Percentiles rank a stretch among this genome's conserved stretches.
These are phyloP conservation scores for Rhodocollybia butyracea DNA, from an alignment of 768 basidiomycete species.

Conservation along the genomic window DNA sequence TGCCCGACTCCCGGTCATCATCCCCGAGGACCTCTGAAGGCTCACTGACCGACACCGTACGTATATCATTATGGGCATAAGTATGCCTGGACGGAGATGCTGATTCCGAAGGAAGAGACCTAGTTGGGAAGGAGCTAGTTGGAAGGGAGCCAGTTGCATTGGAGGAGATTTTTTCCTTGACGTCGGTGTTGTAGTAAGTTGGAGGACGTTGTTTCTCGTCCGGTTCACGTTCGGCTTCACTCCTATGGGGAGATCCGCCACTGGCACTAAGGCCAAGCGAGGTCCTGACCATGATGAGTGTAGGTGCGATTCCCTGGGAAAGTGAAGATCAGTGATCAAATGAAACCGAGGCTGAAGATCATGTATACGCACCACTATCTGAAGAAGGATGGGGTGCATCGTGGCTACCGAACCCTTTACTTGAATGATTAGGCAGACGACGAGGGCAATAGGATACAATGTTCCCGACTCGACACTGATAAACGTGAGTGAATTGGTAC, in stretches of 20 bases:
- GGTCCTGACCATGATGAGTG: not conserved
- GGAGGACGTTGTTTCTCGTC: not conserved
- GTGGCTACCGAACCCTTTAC: not conserved
- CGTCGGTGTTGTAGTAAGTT: not conserved
- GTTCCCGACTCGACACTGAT: constrained; percentile 1
- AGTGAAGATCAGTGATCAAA: not conserved
- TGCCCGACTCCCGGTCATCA: not conserved
- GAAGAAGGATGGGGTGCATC: not conserved
- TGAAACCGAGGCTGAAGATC: not conserved
- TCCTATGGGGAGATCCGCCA: not conserved
- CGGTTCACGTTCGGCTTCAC: not conserved
- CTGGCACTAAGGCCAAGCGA: not conserved
- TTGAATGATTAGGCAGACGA: constrained; percentile 5
- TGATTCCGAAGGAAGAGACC: too few species aligned
- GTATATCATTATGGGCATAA: too few species aligned
- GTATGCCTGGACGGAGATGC: too few species aligned
- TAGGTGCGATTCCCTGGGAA: not conserved
- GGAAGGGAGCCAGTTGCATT: not conserved
- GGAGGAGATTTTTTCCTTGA: not conserved
- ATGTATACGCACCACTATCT: not conserved
- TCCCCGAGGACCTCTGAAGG: too few species aligned
- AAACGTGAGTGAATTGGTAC: not conserved
- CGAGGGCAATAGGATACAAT: constrained; percentile 3
- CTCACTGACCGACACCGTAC: too few species aligned
- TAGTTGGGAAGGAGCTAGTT: not conserved